Conservation (phyloP, 805 yeast species). For the Yarrowia sp. region DNA sequence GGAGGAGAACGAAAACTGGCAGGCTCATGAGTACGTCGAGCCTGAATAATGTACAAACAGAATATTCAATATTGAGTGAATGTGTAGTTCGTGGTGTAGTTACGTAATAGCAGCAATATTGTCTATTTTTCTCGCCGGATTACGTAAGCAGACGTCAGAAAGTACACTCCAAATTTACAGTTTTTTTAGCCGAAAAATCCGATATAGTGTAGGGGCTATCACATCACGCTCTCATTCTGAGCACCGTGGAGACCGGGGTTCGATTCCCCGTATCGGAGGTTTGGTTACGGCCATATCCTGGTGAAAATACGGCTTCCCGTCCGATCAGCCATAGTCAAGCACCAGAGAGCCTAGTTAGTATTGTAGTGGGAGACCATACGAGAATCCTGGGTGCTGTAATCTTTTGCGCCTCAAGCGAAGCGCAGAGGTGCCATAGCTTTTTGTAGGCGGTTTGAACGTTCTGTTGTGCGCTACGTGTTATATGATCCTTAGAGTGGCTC, state of each 20-base stretch:
- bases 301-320: constrained; percentile 36
- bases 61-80: no score
- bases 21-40: not conserved
- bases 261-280: constrained; percentile 39
- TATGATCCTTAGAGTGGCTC: no score
- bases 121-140: no score
- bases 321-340: constrained; percentile 36
- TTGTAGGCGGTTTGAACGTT: no score
- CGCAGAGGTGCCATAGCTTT: no score
- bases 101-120: no score
- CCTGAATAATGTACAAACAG: not conserved
- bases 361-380: constrained; percentile 36
- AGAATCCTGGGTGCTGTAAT: constrained; percentile 35
- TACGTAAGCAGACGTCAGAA: no score
- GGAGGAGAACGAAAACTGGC: not conserved
- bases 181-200: not conserved
- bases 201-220: constrained; percentile 39
- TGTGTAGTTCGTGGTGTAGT: no score
- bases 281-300: constrained; percentile 34
- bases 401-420: not conserved
- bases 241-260: constrained; percentile 39
- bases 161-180: no score
- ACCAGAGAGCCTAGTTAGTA: constrained; percentile 34
- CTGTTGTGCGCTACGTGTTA: no score
- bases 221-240: constrained; percentile 38